Conservation (phyloP, 2,329 filamentous ascomycete species). For the Pseudogymnoascus sp. region DNA sequence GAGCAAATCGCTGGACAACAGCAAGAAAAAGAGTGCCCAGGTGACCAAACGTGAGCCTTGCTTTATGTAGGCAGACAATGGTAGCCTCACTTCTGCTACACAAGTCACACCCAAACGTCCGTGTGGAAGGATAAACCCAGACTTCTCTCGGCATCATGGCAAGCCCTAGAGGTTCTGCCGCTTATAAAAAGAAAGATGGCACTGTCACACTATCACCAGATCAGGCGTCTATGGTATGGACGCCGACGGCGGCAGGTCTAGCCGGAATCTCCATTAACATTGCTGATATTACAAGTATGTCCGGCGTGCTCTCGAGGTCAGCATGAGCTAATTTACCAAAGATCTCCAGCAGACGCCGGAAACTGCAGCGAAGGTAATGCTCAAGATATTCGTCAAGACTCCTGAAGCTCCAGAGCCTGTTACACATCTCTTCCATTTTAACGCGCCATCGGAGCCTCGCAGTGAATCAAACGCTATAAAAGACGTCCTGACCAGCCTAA, state of each 20-base stretch:
- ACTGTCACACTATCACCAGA: constrained; percentile 67
- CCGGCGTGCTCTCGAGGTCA: constrained; percentile 10
- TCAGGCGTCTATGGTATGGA: constrained; percentile 71
- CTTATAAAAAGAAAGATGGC: constrained; percentile 96
- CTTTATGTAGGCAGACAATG: background rate
- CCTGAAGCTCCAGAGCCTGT: constrained; percentile 50
- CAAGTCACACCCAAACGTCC: background rate
- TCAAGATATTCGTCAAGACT: constrained; percentile 78
- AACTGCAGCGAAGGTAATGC: constrained; percentile 79
- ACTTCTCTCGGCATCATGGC: constrained; percentile 37
- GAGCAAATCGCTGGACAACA: background rate
- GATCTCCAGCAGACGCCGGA: constrained; percentile 94
- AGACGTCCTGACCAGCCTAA: constrained; percentile 68
- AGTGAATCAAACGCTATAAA: constrained; percentile 80
- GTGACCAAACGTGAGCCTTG: constrained; percentile 3
- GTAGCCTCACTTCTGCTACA: background rate
- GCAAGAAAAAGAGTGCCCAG: background rate
- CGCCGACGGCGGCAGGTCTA: constrained; percentile 52
- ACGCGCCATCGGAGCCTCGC: constrained; percentile 65
- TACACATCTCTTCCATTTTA: constrained; percentile 83
- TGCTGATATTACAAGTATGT: constrained; percentile 72
- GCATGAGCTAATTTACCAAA: constrained; percentile 30
- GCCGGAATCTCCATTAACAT: constrained; percentile 63
- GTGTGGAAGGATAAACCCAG: background rate
- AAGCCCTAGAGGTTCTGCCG: constrained; percentile 55